Conservation (phyloP, 1,284 basidiomycete genomes). For the Fomitopsis betulina region DNA sequence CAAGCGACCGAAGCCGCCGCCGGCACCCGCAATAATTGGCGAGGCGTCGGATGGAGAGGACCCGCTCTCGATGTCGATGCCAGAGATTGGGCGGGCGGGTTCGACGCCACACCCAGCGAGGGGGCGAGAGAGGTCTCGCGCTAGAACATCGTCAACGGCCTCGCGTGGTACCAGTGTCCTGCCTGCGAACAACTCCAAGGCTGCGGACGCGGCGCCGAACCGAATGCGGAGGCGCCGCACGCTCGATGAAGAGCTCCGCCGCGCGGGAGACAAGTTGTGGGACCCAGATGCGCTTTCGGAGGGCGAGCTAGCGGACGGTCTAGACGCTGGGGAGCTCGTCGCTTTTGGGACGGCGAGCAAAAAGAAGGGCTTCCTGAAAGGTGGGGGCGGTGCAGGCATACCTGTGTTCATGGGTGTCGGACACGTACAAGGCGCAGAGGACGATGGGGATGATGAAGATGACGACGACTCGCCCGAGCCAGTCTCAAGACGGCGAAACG, state of each 20-base stretch:
- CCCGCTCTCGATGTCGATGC: conserved; percentile 10
- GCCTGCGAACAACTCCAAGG: not conserved
- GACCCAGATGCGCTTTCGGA: conserved; percentile 24
- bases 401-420: conserved; percentile 68
- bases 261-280: conserved; percentile 34
- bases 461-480: not conserved
- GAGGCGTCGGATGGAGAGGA: conserved; percentile 20
- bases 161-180: conserved; percentile 5
- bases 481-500: not conserved
- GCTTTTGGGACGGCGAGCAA: conserved; percentile 52
- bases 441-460: conserved; percentile 17
- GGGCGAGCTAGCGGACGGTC: conserved; percentile 26
- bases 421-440: conserved; percentile 46
- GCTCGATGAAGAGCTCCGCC: conserved; percentile 60
- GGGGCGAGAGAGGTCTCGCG: not conserved
- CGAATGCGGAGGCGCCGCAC: conserved; percentile 40
- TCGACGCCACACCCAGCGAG: not conserved
- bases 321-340: conserved; percentile 43
- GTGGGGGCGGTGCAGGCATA: conserved; percentile 63
- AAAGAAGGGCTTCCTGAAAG: conserved; percentile 59
- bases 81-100: not conserved
- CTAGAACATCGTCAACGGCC: conserved; percentile 5
- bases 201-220: conserved; percentile 9
- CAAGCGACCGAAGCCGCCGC: conserved; percentile 8
- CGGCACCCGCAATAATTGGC: not conserved